Conservation (phyloP, 139 green algal species). For the Chlamydomonas sphaeroides region DNA sequence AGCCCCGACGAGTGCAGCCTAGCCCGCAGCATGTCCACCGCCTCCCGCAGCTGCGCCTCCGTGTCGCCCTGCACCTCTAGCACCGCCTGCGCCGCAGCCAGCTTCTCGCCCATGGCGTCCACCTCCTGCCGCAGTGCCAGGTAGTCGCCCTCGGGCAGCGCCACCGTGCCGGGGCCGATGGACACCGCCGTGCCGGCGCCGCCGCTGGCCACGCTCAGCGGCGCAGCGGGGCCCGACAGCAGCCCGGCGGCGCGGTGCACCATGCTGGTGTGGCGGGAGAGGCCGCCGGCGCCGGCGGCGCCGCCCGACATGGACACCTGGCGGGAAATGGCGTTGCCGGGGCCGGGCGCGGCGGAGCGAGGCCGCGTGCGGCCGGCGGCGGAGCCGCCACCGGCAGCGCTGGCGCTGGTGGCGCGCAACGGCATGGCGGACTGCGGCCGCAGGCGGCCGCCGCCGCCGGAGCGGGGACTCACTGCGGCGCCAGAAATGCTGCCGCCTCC, state of each 20-base stretch:
- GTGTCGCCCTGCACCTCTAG: slow-evolving; percentile 41
- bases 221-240: neutral
- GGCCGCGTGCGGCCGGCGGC: neutral
- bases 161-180: neutral
- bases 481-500: neutral
- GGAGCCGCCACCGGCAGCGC: neutral
- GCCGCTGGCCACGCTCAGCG: neutral
- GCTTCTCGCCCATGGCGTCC: slow-evolving; percentile 9
- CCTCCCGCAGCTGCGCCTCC: slow-evolving; percentile 53
- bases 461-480: no score
- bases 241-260: slow-evolving; percentile 5
- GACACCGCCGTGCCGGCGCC: neutral
- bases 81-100: slow-evolving; percentile 35
- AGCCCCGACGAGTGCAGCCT: slow-evolving; percentile 33
- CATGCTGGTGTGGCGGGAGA: slow-evolving; percentile 2
- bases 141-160: slow-evolving; percentile 27
- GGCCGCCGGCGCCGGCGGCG: neutral
- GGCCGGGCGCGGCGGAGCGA: slow-evolving; percentile 2
- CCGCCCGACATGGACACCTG: neutral
- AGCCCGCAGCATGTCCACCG: slow-evolving; percentile 56
- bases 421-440: slow-evolving; percentile 5
- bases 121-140: slow-evolving; percentile 38
- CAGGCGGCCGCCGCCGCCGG: neutral
- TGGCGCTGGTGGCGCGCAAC: neutral
- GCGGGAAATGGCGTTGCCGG: neutral